These are phyloP conservation scores for Mycena floridula DNA, from an alignment of 768 basidiomycete species.

Conservation along the genomic window DNA sequence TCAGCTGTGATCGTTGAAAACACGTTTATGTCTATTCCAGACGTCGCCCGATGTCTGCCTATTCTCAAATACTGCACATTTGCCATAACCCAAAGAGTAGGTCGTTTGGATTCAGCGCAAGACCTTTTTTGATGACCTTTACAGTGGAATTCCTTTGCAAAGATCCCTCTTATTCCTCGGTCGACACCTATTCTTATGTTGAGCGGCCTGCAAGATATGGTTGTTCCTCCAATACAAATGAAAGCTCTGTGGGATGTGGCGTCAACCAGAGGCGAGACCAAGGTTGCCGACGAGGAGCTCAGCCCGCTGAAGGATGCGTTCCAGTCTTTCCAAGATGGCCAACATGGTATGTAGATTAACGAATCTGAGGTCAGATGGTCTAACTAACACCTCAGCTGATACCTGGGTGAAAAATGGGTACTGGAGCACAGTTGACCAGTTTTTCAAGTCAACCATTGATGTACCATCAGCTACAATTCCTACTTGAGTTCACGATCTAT, in stretches of 20 bases:
- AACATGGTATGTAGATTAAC: neutral
- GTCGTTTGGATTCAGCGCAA: too few species aligned
- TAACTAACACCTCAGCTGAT: neutral
- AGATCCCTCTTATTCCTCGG: conserved; percentile 56
- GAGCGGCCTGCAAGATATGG: conserved; percentile 64
- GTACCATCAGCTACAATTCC: too few species aligned
- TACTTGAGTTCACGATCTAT: too few species aligned
- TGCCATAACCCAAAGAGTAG: conserved; percentile 79
- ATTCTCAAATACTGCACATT: conserved; percentile 66
- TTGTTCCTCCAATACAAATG: conserved; percentile 78
- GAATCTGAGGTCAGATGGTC: neutral
- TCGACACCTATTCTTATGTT: conserved; percentile 76
- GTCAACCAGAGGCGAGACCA: conserved; percentile 41
- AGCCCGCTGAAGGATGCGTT: neutral
- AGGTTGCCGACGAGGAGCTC: neutral
- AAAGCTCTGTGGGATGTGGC: conserved; percentile 62
- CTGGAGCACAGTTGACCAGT: neutral
- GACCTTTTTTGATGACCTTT: too few species aligned
- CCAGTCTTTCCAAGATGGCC: neutral
- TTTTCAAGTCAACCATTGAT: too few species aligned
- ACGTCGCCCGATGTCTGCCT: conserved; percentile 78
- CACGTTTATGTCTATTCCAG: conserved; percentile 81
- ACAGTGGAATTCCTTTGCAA: conserved; percentile 79
- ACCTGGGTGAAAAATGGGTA: neutral
- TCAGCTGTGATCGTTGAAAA: conserved; percentile 87